Evolutionary conservation across 106 monocot species (phyloP).

Genomic region (Vanilla planifolia): DNA sequence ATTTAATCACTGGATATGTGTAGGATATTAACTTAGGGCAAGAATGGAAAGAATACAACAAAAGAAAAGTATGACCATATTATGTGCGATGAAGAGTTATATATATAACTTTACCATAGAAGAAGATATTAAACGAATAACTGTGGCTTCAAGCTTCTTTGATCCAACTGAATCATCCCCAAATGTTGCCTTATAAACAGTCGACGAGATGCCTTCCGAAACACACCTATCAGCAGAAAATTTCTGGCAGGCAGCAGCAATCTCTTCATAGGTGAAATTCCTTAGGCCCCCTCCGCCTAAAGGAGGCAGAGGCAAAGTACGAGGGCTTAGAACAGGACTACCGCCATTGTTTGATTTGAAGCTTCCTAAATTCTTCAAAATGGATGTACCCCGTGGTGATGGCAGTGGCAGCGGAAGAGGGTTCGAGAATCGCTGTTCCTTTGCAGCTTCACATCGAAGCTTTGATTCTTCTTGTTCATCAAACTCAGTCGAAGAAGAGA

Average conservation of each 20-base stretch:
- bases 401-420: constrained; percentile 84
- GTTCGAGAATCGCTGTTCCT: constrained; percentile 54
- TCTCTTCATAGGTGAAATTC: constrained; percentile 74
- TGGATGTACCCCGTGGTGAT: constrained; percentile 23
- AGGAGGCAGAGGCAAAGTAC: constrained; percentile 84
- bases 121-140: constrained; percentile 58
- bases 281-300: constrained; percentile 44
- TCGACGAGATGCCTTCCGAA: constrained; percentile 63
- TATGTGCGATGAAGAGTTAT: background rate
- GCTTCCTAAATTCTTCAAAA: constrained; percentile 57
- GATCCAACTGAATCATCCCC: constrained; percentile 48
- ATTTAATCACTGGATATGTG: too few relatives aligned
- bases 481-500: constrained; percentile 28
- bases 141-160: constrained; percentile 72
- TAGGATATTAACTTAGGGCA: background rate
- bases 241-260: constrained; percentile 66
- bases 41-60: background rate
- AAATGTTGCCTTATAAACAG: constrained; percentile 74
- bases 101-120: constrained; percentile 42
- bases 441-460: constrained; percentile 19
- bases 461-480: constrained; percentile 57
- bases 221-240: constrained; percentile 65
- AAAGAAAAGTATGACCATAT: background rate
- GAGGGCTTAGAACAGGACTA: constrained; percentile 28
- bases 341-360: constrained; percentile 47